These are phyloP conservation scores for Picochlorum sp. DNA, from an alignment of 139 green algal genomes.

Conservation along the genomic window DNA sequence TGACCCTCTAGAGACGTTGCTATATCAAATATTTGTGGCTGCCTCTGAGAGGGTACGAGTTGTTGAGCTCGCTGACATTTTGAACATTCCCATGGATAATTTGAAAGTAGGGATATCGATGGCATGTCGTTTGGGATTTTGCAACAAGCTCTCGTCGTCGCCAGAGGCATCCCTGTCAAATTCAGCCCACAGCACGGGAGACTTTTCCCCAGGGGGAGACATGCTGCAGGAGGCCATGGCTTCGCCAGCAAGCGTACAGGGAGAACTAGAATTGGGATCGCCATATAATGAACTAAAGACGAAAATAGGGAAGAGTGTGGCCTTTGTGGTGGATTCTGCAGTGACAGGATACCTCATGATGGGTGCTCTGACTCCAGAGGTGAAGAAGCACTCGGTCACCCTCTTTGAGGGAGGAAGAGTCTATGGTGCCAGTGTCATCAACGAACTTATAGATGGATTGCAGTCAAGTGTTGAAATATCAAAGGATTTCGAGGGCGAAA, in stretches of 20 bases:
- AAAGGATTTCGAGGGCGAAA: slow-evolving; percentile 67
- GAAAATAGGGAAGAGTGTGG: slow-evolving; percentile 36
- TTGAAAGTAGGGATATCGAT: slow-evolving; percentile 45
- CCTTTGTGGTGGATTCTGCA: slow-evolving; percentile 84
- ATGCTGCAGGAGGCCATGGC: background rate
- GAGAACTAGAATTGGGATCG: background rate
- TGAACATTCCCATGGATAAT: slow-evolving; percentile 28
- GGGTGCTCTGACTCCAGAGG: slow-evolving; percentile 54
- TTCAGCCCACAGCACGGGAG: background rate
- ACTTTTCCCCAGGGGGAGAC: background rate
- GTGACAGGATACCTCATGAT: slow-evolving; percentile 87
- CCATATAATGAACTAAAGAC: slow-evolving; percentile 1
- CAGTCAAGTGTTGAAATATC: slow-evolving; percentile 32
- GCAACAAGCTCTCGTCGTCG: slow-evolving; percentile 6
- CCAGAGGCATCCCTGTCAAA: background rate
- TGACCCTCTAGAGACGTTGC: slow-evolving; percentile 76
- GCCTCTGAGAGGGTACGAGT: slow-evolving; percentile 70
- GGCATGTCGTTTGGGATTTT: slow-evolving; percentile 78
- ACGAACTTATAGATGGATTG: slow-evolving; percentile 56
- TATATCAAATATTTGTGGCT: slow-evolving; percentile 88
- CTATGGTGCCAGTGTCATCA: slow-evolving; percentile 56
- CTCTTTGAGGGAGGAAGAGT: slow-evolving; percentile 81
- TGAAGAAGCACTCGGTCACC: slow-evolving; percentile 40
- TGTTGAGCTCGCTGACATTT: slow-evolving; percentile 45
- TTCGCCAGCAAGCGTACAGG: background rate